These are phyloP conservation scores for Anthostomella pinea DNA, from an alignment of 2,329 filamentous ascomycete species.

Conservation along the genomic window DNA sequence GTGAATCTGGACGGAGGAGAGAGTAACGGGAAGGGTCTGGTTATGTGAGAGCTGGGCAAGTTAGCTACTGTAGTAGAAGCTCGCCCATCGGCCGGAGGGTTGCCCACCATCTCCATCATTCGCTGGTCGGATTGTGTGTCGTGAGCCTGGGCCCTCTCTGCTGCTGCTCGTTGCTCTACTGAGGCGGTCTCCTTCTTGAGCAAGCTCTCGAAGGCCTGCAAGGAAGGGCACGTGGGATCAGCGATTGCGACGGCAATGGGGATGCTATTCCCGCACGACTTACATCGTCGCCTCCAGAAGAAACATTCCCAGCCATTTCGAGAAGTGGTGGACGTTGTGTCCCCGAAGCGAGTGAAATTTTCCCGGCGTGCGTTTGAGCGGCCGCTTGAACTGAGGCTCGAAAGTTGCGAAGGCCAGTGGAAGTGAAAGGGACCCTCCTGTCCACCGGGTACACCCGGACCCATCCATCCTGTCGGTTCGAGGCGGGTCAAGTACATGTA, in stretches of 20 bases:
- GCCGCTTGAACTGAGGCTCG: no score
- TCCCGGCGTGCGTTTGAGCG: no score
- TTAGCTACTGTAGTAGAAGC: slow-evolving; percentile 8
- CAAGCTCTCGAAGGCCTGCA: slow-evolving; percentile 30
- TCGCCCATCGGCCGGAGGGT: slow-evolving; percentile 44
- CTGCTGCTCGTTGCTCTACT: slow-evolving; percentile 26
- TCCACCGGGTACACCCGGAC: no score
- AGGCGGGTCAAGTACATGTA: no score
- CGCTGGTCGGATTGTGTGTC: slow-evolving; percentile 55
- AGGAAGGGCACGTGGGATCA: background rate
- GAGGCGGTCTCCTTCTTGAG: slow-evolving; percentile 28
- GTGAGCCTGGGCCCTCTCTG: slow-evolving; percentile 31
- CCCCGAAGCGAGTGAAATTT: no score
- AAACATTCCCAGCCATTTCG: slow-evolving; percentile 24
- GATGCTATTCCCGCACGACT: slow-evolving; percentile 5
- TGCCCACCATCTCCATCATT: slow-evolving; percentile 61
- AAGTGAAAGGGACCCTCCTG: no score
- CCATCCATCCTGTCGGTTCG: no score
- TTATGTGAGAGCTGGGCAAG: slow-evolving; percentile 68
- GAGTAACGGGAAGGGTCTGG: slow-evolving; percentile 79
- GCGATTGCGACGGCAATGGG: background rate
- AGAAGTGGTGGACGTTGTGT: background rate
- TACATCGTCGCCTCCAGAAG: slow-evolving; percentile 26
- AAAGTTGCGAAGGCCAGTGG: no score
- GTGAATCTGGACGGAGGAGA: slow-evolving; percentile 80